Percentiles rank a stretch among this genome's conserved stretches.
Evolutionary conservation across 306 rosid genomes (phyloP).

Genomic region (Cicer yamashitae): DNA sequence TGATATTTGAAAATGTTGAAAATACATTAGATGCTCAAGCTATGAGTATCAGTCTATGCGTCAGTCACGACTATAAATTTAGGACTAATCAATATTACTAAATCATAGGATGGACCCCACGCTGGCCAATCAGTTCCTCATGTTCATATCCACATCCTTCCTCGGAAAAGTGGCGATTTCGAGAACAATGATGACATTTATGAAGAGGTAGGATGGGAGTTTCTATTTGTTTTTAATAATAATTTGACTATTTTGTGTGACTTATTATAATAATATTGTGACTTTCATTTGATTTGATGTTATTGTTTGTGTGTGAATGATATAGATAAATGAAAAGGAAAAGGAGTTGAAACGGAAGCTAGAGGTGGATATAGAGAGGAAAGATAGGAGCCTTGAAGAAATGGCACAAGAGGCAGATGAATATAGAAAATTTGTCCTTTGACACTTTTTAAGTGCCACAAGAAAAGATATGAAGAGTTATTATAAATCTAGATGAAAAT

Average conservation of each 20-base stretch:
- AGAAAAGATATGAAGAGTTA: neutral
- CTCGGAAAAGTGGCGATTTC: conserved; percentile 69
- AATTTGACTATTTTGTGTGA: conserved; percentile 18
- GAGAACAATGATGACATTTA: conserved; percentile 83
- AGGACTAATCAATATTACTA: conserved; percentile 18
- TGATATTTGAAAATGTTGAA: no score
- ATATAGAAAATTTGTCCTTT: conserved; percentile 71
- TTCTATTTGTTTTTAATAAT: neutral
- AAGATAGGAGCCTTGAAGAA: conserved; percentile 73
- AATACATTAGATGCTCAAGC: no score
- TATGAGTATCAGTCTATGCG: no score
- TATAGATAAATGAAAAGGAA: conserved; percentile 79
- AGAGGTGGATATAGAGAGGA: conserved; percentile 77
- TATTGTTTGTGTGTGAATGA: conserved; percentile 36
- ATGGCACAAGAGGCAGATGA: conserved; percentile 84
- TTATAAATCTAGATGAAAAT: neutral
- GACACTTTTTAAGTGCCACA: conserved; percentile 6
- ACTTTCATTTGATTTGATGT: conserved; percentile 27
- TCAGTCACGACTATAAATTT: neutral
- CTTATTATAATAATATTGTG: neutral
- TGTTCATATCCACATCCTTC: conserved; percentile 89
- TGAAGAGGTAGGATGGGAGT: conserved; percentile 65
- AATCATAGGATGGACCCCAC: conserved; percentile 81
- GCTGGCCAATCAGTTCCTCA: conserved; percentile 91
- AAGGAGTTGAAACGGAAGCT: conserved; percentile 68